Base-by-base conservation (phyloP, 129 eudicot genomes). In the Helichrysum umbraculigerum region DNA sequence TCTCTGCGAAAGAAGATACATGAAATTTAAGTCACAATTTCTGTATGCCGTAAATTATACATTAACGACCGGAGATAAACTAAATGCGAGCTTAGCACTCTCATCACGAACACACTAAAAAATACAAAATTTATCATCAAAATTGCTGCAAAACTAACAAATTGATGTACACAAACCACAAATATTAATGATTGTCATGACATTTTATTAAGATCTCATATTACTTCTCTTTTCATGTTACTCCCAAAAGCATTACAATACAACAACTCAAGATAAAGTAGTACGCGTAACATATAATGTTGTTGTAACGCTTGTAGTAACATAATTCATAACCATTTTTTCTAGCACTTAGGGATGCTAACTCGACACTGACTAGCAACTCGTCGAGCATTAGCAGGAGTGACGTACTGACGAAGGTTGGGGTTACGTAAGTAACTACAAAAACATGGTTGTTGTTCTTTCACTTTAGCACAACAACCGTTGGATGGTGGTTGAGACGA, bases 281-380 rank as follows among this genome's bases (percentile, higher is more conserved):
- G 10, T 47, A 39, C 20, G 47, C 19, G 16, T 58, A 77, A 42
- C 19, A 30, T 54, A 62, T 14, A 34, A 73, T 15, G 61, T 4
- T 15, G 61, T 4, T 21, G 3, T 22, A 19, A 69, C 39, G 21
- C 14, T 21, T 50, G 21, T 1, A 34, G 14, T 3, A 50, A 4
- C 54, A 41, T 7, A 58, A 41, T 75, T 65, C 37, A 34, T 25
- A 16, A 68, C 35, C 42, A 37, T 25, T 11, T 41, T 25, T 14
- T 79, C 75, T 72, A 79, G 58, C 79, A 79, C 0, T 41, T 73
- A 17, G 79, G 83, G 29, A 79, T 29, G 5, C 37, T 6, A 54
- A 79, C 83, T 0, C 39, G 68, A 65, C 83, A 79, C 69, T 73
- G 51, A 5, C 2, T 42, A 66, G 83, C 83, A 73, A 79, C 83